Percentiles rank a stretch among this genome's conserved stretches.
These are phyloP conservation scores for Syzygium oleosum DNA, from an alignment of 345 rosid species.

Conservation along the genomic window DNA sequence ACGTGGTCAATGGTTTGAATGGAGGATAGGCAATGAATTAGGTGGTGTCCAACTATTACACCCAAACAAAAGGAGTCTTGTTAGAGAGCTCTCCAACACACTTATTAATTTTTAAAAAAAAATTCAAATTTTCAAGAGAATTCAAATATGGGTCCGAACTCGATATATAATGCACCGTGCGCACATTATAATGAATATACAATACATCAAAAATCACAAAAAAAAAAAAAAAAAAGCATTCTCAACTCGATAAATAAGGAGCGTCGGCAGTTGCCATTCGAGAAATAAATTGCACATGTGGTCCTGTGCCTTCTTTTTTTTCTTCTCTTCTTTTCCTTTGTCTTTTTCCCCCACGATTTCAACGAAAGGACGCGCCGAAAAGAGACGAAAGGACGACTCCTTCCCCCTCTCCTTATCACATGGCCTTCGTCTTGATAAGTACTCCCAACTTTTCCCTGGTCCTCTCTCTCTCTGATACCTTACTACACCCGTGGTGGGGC, in stretches of 20 bases:
- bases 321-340: neutral
- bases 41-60: neutral
- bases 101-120: neutral
- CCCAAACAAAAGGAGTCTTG: neutral
- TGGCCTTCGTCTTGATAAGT: too few species aligned
- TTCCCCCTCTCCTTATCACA: too few species aligned
- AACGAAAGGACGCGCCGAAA: neutral
- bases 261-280: neutral
- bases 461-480: neutral
- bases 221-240: too few species aligned
- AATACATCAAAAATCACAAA: neutral
- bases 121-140: neutral
- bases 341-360: rapidly evolving
- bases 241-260: too few species aligned
- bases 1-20: neutral
- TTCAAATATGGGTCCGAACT: too few species aligned
- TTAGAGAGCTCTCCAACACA: neutral
- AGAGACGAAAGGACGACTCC: too few species aligned
- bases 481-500: neutral
- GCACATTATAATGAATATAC: neutral
- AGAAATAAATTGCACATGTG: neutral
- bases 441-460: too few species aligned
- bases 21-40: neutral
- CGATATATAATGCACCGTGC: too few species aligned
- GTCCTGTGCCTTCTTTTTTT: neutral